phyloP scores from a whole-genome alignment of 768 basidiomycete genomes.

The Chlorophyllum brunneum region DNA sequence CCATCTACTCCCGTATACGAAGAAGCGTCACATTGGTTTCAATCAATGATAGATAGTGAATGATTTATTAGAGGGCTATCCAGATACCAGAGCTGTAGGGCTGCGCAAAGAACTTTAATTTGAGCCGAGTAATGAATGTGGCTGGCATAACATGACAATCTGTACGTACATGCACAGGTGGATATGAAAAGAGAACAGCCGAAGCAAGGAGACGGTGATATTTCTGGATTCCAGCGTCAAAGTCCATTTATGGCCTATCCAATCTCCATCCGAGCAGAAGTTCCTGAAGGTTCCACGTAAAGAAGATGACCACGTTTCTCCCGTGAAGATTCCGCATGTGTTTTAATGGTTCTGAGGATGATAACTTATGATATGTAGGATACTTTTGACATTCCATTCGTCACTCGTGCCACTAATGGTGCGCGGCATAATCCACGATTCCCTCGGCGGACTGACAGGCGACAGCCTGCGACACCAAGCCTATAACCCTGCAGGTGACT shows the following conservation, averaged over 20 bases:
- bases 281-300: constrained; percentile 1
- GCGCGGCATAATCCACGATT: neutral
- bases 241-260: neutral
- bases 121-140: too few relatives aligned
- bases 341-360: neutral
- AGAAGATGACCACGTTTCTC: constrained; percentile 11
- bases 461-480: neutral
- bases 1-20: neutral
- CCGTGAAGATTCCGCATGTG: constrained; percentile 11
- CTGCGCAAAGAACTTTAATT: too few relatives aligned
- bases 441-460: neutral
- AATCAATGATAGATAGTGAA: neutral
- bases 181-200: neutral
- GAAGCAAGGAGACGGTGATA: neutral
- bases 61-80: too few relatives aligned
- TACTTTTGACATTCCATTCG: constrained; percentile 8
- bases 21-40: neutral
- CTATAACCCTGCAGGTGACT: neutral
- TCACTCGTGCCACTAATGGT: neutral
- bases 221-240: neutral
- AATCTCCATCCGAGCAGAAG: neutral
- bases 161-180: neutral
- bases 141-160: neutral
- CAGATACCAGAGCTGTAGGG: too few relatives aligned
- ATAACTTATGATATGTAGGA: neutral